Percentiles rank a stretch among this genome's conserved stretches.
Conservation (phyloP, 768 basidiomycete species). For the Amanita brunnescens region DNA sequence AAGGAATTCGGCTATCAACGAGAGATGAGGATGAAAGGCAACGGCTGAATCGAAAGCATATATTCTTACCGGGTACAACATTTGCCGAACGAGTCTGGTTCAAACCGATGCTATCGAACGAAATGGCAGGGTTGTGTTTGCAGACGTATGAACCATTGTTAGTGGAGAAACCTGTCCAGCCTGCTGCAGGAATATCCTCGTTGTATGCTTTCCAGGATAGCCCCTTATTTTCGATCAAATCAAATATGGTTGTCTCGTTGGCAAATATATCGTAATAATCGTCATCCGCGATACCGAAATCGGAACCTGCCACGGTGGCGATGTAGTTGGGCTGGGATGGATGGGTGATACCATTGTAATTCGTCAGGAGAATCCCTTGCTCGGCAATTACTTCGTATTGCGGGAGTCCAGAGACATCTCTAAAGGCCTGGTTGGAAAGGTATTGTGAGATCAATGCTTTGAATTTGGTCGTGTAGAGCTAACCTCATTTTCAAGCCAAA, state of each 20-base stretch:
- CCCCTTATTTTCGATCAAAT: conserved; percentile 47
- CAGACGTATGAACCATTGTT: conserved; percentile 20
- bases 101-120: conserved; percentile 42
- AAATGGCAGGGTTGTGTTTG: conserved; percentile 33
- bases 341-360: conserved; percentile 43
- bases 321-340: conserved; percentile 58
- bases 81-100: conserved; percentile 31
- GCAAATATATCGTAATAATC: conserved; percentile 25
- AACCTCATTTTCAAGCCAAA: conserved; percentile 50
- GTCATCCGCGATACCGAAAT: conserved; percentile 38
- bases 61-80: conserved; percentile 54
- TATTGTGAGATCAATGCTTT: not conserved
- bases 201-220: conserved; percentile 58
- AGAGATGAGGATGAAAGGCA: not conserved
- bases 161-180: conserved; percentile 32
- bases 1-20: conserved; percentile 15
- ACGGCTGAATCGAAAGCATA: conserved; percentile 10
- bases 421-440: not conserved
- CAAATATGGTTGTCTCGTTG: conserved; percentile 50
- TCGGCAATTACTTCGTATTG: conserved; percentile 27
- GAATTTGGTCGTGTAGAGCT: no score
- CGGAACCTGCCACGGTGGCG: conserved; percentile 33
- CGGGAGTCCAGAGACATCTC: not conserved
- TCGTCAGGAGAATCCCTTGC: conserved; percentile 39
- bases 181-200: conserved; percentile 48